Base-by-base conservation (phyloP, 805 yeast species). In the Clavispora santaluciae region DNA sequence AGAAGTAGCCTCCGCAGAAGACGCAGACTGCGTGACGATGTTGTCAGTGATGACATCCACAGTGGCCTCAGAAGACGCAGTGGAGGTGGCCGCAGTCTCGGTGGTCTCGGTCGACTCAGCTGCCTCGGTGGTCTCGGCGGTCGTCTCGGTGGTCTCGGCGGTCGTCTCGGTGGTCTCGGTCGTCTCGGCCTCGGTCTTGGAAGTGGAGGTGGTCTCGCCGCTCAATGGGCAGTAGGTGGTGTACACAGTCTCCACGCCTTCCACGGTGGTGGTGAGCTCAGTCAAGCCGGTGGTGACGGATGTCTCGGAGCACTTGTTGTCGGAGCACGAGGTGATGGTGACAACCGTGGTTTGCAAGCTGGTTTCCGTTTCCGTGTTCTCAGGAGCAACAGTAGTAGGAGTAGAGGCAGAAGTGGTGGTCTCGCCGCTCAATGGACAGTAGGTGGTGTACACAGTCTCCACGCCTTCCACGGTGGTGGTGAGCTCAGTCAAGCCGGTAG, bases 21-120 rank as follows among this genome's bases (percentile, higher is more conserved):
- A 17, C 29, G 60, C 52, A 13, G 64, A 48, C 43, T 66, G 60
- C 16, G 74, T 69, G 11, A 60, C 47, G 34, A 69, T 68, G 51
- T 66, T 65, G 50, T 64, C 55, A 21, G 73, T 64, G 39, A 69
- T 68, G n/a, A 68, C 75, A 45, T 69, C 59, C 33, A 68, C 53
- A 6, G 68, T 63, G 22, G 55, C 36, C 22, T 40, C 43, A 31
- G 34, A 9, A 15, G 38, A 11, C 13, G 40, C 29, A 11, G 22
- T 20, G 18, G 40, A 29, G 35, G 44, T 22, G n/a, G 13, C 20
- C 7, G 41, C 7, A 22, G 11, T 16, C 11, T 35, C 20, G 10
- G 29, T 15, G 34, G 35, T 20, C 5, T 22, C 28, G 9, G 42
- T 17, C n/a, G 25, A 16, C 11, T 39, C 16, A 11, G 39, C 9